phyloP scores from a whole-genome alignment of 805 yeast genomes.

The Scheffersomyces ergatensis region DNA sequence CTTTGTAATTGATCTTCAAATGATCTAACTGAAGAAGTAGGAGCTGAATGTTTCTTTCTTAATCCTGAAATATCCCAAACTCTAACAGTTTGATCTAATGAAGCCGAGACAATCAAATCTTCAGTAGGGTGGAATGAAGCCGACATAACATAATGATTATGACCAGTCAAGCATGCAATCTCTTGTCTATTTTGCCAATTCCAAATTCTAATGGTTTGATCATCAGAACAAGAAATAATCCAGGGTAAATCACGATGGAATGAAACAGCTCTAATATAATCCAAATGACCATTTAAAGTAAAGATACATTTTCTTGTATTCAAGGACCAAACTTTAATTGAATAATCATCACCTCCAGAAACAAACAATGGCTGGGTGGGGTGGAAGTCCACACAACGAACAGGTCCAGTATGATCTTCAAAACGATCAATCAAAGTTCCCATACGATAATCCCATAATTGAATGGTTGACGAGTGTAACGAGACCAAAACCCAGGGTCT shows the following conservation, averaged over 20 bases:
- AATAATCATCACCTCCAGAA: conserved; percentile 96
- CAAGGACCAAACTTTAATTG: conserved; percentile 94
- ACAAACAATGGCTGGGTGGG: conserved; percentile 97
- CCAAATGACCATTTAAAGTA: conserved; percentile 90
- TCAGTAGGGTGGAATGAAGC: conserved; percentile 97
- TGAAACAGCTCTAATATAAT: conserved; percentile 89
- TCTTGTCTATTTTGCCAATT: conserved; percentile 99
- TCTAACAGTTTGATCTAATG: conserved; percentile 97
- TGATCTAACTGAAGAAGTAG: conserved; percentile 42
- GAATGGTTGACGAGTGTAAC: conserved; percentile 95
- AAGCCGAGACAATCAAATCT: conserved; percentile 91
- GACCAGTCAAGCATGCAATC: conserved; percentile 96
- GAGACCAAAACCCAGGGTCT: conserved; percentile 97
- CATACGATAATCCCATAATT: conserved; percentile 99
- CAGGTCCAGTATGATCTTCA: conserved; percentile 99
- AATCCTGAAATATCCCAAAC: conserved; percentile 98
- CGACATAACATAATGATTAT: conserved; percentile 96
- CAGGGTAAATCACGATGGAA: conserved; percentile 97
- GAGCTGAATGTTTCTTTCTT: conserved; percentile 91
- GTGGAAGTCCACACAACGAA: conserved; percentile 91
- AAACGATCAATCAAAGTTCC: conserved; percentile 94
- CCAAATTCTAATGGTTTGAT: conserved; percentile 98
- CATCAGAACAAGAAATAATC: conserved; percentile 95
- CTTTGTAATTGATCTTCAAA: conserved; percentile 53
- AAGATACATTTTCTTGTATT: conserved; percentile 88